These are phyloP conservation scores for Yamadazyma diddensiae DNA, from an alignment of 1,139 yeast genomes.

Conservation along the genomic window DNA sequence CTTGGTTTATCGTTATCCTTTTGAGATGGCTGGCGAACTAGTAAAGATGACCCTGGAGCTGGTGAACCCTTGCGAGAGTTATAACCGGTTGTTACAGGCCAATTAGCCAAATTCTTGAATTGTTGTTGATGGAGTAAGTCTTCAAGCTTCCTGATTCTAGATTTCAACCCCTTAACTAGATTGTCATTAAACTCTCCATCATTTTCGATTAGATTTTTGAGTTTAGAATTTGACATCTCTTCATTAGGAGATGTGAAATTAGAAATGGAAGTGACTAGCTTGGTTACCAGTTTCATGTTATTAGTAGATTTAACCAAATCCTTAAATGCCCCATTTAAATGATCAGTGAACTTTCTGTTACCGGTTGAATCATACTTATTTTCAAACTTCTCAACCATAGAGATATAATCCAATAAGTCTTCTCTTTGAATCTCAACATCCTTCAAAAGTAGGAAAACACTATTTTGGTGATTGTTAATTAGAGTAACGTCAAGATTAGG, in stretches of 20 bases:
- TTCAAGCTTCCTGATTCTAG: conserved; percentile 62
- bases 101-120: conserved; percentile 52
- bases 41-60: conserved; percentile 7
- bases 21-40: not conserved
- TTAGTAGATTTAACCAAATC: conserved; percentile 43
- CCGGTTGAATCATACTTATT: conserved; percentile 9
- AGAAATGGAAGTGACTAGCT: conserved; percentile 32
- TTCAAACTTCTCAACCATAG: conserved; percentile 26
- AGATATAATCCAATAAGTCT: conserved; percentile 38
- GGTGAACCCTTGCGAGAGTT: conserved; percentile 6
- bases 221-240: conserved; percentile 14
- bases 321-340: conserved; percentile 46
- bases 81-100: conserved; percentile 44
- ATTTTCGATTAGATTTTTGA: conserved; percentile 17
- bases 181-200: conserved; percentile 34
- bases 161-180: conserved; percentile 53
- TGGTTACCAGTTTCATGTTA: conserved; percentile 38
- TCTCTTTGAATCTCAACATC: conserved; percentile 33
- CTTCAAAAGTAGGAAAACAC: conserved; percentile 21
- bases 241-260: conserved; percentile 27
- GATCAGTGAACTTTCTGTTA: conserved; percentile 28
- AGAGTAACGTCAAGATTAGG: conserved; percentile 44
- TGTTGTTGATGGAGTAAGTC: conserved; percentile 65
- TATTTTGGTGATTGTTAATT: conserved; percentile 19
- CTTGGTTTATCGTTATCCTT: not conserved